Percentiles rank a stretch among this genome's conserved stretches.
Evolutionary conservation across 1,139 yeast species (phyloP).

Genomic region (Suhomyces yuchorum): DNA sequence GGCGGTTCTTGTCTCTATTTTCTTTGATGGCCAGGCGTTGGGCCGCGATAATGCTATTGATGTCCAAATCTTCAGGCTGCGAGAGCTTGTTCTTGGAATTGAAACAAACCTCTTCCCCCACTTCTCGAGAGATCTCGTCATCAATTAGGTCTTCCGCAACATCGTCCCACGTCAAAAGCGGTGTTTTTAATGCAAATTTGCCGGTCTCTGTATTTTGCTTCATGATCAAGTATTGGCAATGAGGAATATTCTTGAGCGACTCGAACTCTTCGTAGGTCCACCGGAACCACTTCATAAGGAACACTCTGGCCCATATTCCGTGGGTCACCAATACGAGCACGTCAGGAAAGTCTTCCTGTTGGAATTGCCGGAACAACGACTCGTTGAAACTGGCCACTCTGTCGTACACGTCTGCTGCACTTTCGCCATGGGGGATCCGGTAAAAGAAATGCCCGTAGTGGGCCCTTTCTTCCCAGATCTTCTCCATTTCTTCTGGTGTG

Average conservation of each 20-base stretch:
- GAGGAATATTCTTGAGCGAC: conserved; percentile 75
- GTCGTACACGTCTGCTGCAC: conserved; percentile 94
- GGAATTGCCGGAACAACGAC: conserved; percentile 78
- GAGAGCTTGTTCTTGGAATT: conserved; percentile 39
- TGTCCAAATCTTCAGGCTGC: conserved; percentile 45
- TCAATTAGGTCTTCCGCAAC: conserved; percentile 46
- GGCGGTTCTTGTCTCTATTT: conserved; percentile 40
- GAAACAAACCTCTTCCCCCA: conserved; percentile 45
- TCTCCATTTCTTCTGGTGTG: conserved; percentile 73
- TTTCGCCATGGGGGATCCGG: conserved; percentile 89
- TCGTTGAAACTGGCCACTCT: conserved; percentile 89
- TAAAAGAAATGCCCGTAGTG: conserved; percentile 91
- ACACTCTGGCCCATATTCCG: conserved; percentile 92
- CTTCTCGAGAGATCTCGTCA: conserved; percentile 41
- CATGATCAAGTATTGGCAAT: conserved; percentile 81
- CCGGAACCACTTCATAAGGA: conserved; percentile 88
- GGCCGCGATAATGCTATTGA: conserved; percentile 44
- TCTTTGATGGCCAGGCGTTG: conserved; percentile 46
- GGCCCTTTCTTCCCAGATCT: conserved; percentile 79
- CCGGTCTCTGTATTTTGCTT: conserved; percentile 48
- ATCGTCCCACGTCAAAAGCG: conserved; percentile 63
- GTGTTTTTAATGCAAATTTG: conserved; percentile 54
- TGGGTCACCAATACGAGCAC: conserved; percentile 85
- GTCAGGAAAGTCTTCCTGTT: conserved; percentile 63
- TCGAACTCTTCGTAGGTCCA: conserved; percentile 93